phyloP scores from a whole-genome alignment of 2,329 filamentous ascomycete species.

The Monilinia laxa region DNA sequence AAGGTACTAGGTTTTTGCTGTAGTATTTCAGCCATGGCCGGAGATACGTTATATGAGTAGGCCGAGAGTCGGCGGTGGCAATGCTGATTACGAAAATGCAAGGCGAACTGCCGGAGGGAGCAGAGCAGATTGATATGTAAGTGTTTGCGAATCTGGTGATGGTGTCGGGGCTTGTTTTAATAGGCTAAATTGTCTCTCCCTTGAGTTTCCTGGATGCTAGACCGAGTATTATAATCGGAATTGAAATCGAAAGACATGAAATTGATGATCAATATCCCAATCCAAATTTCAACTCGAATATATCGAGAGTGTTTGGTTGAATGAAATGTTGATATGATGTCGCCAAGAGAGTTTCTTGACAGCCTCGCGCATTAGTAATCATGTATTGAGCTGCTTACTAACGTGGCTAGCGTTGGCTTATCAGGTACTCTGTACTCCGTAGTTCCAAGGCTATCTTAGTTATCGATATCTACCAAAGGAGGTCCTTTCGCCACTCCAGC shows the following conservation, averaged over 20 bases:
- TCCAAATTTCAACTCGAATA: neutral
- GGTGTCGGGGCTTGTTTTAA: slow-evolving; percentile 9
- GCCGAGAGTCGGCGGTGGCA: neutral
- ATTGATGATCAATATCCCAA: neutral
- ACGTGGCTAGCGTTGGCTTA: neutral
- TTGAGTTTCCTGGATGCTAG: neutral
- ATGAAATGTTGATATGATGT: neutral
- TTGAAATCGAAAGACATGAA: neutral
- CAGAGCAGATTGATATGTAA: slow-evolving; percentile 2
- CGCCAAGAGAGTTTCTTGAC: slow-evolving; percentile 1
- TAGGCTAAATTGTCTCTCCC: neutral
- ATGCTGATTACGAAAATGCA: neutral
- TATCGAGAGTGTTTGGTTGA: neutral
- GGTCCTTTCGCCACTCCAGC: no score
- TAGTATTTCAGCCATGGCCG: slow-evolving; percentile 21
- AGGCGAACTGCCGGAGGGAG: slow-evolving; percentile 10
- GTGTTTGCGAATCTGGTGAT: slow-evolving; percentile 3
- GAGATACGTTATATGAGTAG: neutral
- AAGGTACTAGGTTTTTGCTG: slow-evolving; percentile 20
- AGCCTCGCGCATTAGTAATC: slow-evolving; percentile 21
- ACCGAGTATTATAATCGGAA: neutral
- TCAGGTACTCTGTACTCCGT: no score
- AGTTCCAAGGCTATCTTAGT: no score
- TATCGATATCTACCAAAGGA: no score
- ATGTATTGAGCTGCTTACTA: neutral